Evolutionary conservation across 2,329 filamentous ascomycete species (phyloP), one percentile per base, ranked within the genome.

Genomic region (Curvularia hawaiiensis): DNA sequence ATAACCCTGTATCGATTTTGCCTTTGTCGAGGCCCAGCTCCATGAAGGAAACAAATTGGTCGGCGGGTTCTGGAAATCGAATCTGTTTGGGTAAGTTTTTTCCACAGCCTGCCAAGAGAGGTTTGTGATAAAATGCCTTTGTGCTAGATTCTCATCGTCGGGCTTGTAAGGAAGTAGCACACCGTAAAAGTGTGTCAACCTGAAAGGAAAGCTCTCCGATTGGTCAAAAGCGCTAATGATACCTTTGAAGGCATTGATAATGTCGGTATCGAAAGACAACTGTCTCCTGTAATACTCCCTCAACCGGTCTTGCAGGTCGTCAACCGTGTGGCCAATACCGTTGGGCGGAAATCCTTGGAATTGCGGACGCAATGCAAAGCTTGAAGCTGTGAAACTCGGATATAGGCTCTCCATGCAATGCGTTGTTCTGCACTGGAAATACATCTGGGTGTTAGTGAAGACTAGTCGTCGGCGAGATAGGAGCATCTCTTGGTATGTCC

Each of bases 401-500:
- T 8, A 1, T 1, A 41, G 9, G 12, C 22, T 33, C 18, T 58
- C 45, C 5, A 26, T 40, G 31, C 33, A 48, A 30, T 39, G 9
- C 9, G 10, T 49, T 4, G 14, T 41, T 2, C n/a, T 31, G 46
- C 54, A 49, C 20, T 50, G 54, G 12, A 57, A 51, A 35, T 43
- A 54, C 20, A 52, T 28, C n/a, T 50, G 41, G 5, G 30, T 28
- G 3, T 16, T n/a, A 12, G 57, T 56, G 14, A 59, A 59, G n/a
- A 56, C 45, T 20, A 56, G 30, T 16, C 52, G 43, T 8, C 57
- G 48, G n/a, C 38, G 28, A 18, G 49, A 44, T 7, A 56, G 31
- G 12, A 56, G 31, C 16, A 54, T 44, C 28, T 59, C 52, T 18
- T 53, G 57, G 3, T 52, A 53, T 6, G 56, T 59, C 56, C 52